Evolutionary conservation across 768 basidiomycete genomes (phyloP).

Genomic region (Cantharellus cinnabarinus): DNA sequence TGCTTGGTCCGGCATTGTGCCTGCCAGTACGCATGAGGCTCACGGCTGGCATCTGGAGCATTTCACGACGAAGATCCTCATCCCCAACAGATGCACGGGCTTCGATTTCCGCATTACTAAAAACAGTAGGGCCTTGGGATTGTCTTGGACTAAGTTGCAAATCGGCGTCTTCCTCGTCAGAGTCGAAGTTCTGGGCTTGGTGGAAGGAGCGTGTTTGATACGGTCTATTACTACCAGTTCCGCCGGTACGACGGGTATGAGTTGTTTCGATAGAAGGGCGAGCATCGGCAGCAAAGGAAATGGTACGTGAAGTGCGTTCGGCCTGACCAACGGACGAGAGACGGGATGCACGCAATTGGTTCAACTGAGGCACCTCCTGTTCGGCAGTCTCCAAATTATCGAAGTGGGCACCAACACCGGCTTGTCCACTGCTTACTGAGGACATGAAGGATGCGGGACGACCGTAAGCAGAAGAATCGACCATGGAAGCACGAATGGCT

Average conservation of each 20-base stretch:
- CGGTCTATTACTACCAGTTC: background rate
- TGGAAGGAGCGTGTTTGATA: background rate
- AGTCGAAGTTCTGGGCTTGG: background rate
- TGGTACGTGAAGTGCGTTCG: slow-evolving; percentile 7
- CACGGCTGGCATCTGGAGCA: slow-evolving; percentile 9
- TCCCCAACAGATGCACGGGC: slow-evolving; percentile 5
- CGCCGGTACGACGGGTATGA: background rate
- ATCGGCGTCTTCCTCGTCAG: slow-evolving; percentile 6
- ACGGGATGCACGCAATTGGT: slow-evolving; percentile 5
- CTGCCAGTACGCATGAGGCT: slow-evolving; percentile 7
- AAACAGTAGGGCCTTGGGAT: slow-evolving; percentile 4
- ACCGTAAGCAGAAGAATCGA: background rate
- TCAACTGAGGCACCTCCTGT: slow-evolving; percentile 1
- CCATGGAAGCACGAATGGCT: slow-evolving; percentile 8
- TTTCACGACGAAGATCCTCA: slow-evolving; percentile 1
- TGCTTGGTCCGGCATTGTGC: slow-evolving; percentile 2
- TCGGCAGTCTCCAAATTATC: slow-evolving; percentile 1
- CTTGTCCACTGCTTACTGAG: slow-evolving; percentile 3
- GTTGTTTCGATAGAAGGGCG: background rate
- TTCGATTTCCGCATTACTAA: slow-evolving; percentile 5
- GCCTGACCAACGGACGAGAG: background rate
- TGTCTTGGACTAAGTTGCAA: slow-evolving; percentile 9
- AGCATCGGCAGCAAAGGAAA: slow-evolving; percentile 9
- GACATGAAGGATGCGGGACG: slow-evolving; percentile 7
- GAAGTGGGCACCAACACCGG: slow-evolving; percentile 7